phyloP scores from a whole-genome alignment of 208 protist genomes.

The Leishmania gerbilli region DNA sequence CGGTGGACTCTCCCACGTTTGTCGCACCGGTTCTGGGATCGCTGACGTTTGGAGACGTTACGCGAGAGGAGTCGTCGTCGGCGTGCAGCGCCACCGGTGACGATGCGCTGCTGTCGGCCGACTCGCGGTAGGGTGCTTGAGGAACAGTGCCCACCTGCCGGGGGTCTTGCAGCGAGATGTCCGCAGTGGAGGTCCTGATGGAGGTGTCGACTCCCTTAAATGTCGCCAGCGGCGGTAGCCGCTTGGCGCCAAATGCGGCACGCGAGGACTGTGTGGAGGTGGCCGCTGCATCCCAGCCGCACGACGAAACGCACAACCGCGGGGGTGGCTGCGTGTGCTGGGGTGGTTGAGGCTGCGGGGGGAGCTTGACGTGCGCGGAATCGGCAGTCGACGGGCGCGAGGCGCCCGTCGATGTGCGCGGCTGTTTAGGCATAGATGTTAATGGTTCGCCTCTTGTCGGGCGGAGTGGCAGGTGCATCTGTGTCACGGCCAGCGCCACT shows the following conservation, averaged over 20 bases:
- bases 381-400: background rate
- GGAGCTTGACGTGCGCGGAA: background rate
- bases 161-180: background rate
- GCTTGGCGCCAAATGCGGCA: background rate
- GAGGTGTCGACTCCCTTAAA: constrained; percentile 6
- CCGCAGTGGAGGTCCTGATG: background rate
- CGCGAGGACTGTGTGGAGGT: background rate
- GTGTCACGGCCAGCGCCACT: background rate
- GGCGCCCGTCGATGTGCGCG: background rate
- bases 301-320: background rate
- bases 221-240: background rate
- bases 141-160: background rate
- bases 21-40: background rate
- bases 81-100: background rate
- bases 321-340: background rate
- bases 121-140: background rate
- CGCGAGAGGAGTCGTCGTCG: background rate
- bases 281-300: background rate
- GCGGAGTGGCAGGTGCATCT: background rate
- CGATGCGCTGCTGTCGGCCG: background rate
- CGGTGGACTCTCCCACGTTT: background rate
- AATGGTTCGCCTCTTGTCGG: background rate
- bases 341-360: background rate
- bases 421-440: background rate
- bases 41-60: background rate